Base-by-base conservation (phyloP, 495 filamentous ascomycete genomes). In the Aspergillus cristatus region DNA sequence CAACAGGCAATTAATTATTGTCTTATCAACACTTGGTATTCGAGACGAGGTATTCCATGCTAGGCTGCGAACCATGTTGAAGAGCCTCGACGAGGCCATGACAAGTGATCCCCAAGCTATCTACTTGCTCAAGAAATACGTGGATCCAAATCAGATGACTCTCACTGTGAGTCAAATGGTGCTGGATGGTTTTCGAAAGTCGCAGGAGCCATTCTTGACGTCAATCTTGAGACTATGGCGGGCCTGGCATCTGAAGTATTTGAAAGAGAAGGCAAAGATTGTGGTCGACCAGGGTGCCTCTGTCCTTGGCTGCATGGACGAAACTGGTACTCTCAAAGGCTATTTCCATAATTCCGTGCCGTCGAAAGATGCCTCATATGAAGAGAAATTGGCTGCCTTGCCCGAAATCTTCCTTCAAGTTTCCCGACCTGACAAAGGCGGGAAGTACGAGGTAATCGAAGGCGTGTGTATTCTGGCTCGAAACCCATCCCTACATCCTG, bases 191-290 rank as follows among this genome's bases (percentile, higher is more conserved):
- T 97, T 99, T 59, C 82, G 88, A 75, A 50, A 57, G 5, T 48
- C 53, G 3, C 60, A 74, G 24, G 93, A 97, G 28, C 91, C 93
- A 0, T 99, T 96, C 51, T 59, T 88, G 30, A 75, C 73, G 29
- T 86, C 82, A 0, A 47, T 94, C 7, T 55, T 93, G 2, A 70
- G 71, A 6, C 62, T 91, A 1, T 94, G 86, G 86, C 71, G 77
- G 45, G 70, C 81, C 5, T 93, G 86, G 86, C 82, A 82, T 3
- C 70, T 88, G 42, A 89, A 88, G 41, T 65, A 77, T 18, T 71
- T 99, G 10, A 95, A 94, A 47, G 91, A 99, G 48, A 95, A 96
- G 48, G 89, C 93, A 0, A 81, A 76, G 37, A 86, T 99, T 38
- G 62, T 75, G 1, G 75, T 99, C 20, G 78, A 88, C 1, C 51